A percentile compares a stretch with the other conserved stretches of the same genome.
Evolutionary conservation across 2,329 filamentous ascomycete genomes (phyloP).

Genomic region (Aspergillus persii): DNA sequence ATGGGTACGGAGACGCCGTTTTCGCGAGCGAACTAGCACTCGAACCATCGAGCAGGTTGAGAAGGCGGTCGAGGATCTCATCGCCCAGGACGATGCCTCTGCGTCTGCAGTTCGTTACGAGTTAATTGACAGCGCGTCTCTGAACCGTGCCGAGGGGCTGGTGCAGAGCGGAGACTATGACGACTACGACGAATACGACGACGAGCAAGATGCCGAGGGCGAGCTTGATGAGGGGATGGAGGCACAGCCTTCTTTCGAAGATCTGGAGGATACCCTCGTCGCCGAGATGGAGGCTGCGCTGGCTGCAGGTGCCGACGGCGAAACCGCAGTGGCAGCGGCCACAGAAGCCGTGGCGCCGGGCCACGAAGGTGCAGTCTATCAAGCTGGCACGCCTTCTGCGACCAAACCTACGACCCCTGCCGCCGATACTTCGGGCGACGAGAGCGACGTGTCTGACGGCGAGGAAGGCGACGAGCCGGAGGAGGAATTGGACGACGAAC

Average conservation of each 20-base stretch:
- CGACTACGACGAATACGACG: slow-evolving; percentile 42
- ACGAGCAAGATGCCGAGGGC: slow-evolving; percentile 50
- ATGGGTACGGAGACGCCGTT: slow-evolving; percentile 76
- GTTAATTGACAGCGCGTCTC: slow-evolving; percentile 56
- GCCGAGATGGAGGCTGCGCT: slow-evolving; percentile 45
- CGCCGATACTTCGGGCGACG: slow-evolving; percentile 42
- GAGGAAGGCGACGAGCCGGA: slow-evolving; percentile 36
- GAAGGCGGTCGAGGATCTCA: slow-evolving; percentile 70
- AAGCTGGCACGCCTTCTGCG: slow-evolving; percentile 32
- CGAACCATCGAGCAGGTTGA: slow-evolving; percentile 85
- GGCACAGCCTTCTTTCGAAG: slow-evolving; percentile 29
- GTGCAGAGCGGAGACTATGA: slow-evolving; percentile 49
- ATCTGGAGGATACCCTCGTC: slow-evolving; percentile 42
- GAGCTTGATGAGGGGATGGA: slow-evolving; percentile 47
- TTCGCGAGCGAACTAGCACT: slow-evolving; percentile 77
- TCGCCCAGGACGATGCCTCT: slow-evolving; percentile 66
- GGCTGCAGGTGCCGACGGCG: slow-evolving; percentile 38
- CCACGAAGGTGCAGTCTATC: slow-evolving; percentile 20
- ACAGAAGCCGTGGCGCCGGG: slow-evolving; percentile 10
- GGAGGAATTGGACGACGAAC: slow-evolving; percentile 44
- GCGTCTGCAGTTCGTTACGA: slow-evolving; percentile 60
- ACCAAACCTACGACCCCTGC: slow-evolving; percentile 32
- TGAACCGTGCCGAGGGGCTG: slow-evolving; percentile 43
- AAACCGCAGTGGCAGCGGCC: slow-evolving; percentile 23
- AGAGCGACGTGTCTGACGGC: slow-evolving; percentile 38